Evolutionary conservation across 1,139 yeast species (phyloP).

Genomic region (Taphrina confusa): DNA sequence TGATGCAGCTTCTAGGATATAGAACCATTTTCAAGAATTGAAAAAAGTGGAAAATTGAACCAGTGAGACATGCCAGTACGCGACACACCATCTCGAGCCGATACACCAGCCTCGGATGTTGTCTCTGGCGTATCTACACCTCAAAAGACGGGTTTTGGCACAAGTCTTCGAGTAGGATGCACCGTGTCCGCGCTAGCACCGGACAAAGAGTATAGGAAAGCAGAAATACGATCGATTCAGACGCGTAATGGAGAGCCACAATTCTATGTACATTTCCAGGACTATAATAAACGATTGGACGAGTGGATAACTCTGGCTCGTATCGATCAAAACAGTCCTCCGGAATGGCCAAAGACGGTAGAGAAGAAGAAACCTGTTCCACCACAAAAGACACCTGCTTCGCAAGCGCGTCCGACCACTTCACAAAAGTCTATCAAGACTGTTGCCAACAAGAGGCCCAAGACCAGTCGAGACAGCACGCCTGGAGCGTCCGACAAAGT

Average conservation of each 20-base stretch:
- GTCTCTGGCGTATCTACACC: slow-evolving; percentile 31
- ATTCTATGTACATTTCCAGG: slow-evolving; percentile 91
- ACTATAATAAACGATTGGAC: slow-evolving; percentile 89
- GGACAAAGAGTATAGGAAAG: slow-evolving; percentile 75
- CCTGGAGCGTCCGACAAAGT: slow-evolving; percentile 53
- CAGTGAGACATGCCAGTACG: neutral
- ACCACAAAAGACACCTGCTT: slow-evolving; percentile 41
- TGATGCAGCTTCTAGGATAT: neutral
- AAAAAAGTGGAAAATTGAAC: neutral
- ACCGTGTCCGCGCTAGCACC: slow-evolving; percentile 24
- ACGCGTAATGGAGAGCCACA: slow-evolving; percentile 72
- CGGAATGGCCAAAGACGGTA: slow-evolving; percentile 66
- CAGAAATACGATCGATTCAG: slow-evolving; percentile 81
- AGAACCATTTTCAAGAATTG: neutral
- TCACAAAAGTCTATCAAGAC: slow-evolving; percentile 42
- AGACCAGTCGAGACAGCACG: slow-evolving; percentile 37
- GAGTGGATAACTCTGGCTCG: slow-evolving; percentile 83
- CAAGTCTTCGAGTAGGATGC: slow-evolving; percentile 24
- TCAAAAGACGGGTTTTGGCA: slow-evolving; percentile 5
- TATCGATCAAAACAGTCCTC: slow-evolving; percentile 66
- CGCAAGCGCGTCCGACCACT: slow-evolving; percentile 36
- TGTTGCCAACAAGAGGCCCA: slow-evolving; percentile 26
- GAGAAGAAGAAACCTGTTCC: slow-evolving; percentile 45
- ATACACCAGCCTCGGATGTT: slow-evolving; percentile 21
- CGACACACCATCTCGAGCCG: slow-evolving; percentile 1